phyloP scores from a whole-genome alignment of 306 rosid genomes.

The Lathyrus sativus region DNA sequence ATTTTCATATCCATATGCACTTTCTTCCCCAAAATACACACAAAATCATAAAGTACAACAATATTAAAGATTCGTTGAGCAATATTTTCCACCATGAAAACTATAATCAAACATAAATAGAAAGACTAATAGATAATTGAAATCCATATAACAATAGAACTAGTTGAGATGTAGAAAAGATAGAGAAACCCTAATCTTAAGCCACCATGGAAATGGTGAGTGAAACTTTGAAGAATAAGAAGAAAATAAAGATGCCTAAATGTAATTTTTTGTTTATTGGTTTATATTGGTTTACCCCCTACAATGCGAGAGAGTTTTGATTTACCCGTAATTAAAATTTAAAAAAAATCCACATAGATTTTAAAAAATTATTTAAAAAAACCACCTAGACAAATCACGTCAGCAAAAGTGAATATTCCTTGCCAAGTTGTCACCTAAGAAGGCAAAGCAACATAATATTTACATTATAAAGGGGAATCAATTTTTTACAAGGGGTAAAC shows the following conservation, averaged over 20 bases:
- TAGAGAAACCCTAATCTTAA: conserved; percentile 51
- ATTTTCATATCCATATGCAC: conserved; percentile 12
- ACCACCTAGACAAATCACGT: too few relatives aligned
- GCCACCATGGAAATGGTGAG: conserved; percentile 16
- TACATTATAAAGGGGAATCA: too few relatives aligned
- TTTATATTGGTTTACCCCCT: conserved; percentile 28
- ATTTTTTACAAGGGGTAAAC: too few relatives aligned
- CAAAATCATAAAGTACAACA: neutral
- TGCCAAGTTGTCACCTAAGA: too few relatives aligned
- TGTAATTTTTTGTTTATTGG: neutral
- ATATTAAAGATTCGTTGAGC: neutral
- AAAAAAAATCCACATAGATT: too few relatives aligned
- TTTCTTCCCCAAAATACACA: neutral
- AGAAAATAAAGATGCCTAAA: conserved; percentile 38
- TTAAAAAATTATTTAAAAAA: too few relatives aligned
- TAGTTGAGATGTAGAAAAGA: conserved; percentile 14
- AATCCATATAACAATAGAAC: conserved; percentile 16
- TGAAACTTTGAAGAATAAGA: conserved; percentile 26
- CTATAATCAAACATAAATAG: conserved; percentile 8
- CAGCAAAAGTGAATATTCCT: too few relatives aligned
- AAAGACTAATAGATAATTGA: conserved; percentile 40
- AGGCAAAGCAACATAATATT: too few relatives aligned
- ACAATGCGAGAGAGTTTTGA: neutral
- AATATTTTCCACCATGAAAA: neutral
- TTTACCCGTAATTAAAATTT: too few relatives aligned